Conservation (phyloP, 2,329 filamentous ascomycete genomes). For the Diaporthe amygdali region DNA sequence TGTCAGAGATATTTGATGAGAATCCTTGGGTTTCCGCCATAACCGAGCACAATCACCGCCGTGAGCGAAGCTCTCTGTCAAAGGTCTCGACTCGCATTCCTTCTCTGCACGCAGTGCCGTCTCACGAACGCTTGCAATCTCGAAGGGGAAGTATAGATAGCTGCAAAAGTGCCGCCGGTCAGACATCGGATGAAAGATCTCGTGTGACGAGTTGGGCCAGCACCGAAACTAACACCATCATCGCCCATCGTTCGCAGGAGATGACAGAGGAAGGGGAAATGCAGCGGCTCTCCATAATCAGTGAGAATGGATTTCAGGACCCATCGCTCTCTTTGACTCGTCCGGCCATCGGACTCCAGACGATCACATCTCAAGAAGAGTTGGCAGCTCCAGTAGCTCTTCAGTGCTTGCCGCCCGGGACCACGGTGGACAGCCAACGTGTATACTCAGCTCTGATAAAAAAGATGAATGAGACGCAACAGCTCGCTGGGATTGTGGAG, state of each 20-base stretch:
- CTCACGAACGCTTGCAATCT: constrained; percentile 53
- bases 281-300: constrained; percentile 69
- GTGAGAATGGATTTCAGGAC: constrained; percentile 56
- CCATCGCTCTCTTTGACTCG: constrained; percentile 44
- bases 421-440: constrained; percentile 58
- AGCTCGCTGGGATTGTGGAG: constrained; percentile 27
- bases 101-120: constrained; percentile 53
- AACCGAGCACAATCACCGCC: constrained; percentile 12
- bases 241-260: constrained; percentile 46
- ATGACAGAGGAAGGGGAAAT: constrained; percentile 50
- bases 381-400: not conserved
- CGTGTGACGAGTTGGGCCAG: constrained; percentile 76
- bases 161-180: constrained; percentile 42
- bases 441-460: constrained; percentile 71
- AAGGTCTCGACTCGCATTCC: constrained; percentile 55
- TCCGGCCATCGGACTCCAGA: constrained; percentile 32
- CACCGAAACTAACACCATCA: constrained; percentile 62
- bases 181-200: constrained; percentile 58
- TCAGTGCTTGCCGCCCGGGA: constrained; percentile 28
- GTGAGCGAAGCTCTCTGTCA: constrained; percentile 39
- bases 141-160: constrained; percentile 62
- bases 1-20: constrained; percentile 28
- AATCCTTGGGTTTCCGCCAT: not conserved
- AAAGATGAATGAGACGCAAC: constrained; percentile 49
- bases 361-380: constrained; percentile 29